A percentile compares a stretch with the other conserved stretches of the same genome.
Evolutionary conservation across 2,329 filamentous ascomycete genomes (phyloP).

Genomic region (Clarireedia paspali): DNA sequence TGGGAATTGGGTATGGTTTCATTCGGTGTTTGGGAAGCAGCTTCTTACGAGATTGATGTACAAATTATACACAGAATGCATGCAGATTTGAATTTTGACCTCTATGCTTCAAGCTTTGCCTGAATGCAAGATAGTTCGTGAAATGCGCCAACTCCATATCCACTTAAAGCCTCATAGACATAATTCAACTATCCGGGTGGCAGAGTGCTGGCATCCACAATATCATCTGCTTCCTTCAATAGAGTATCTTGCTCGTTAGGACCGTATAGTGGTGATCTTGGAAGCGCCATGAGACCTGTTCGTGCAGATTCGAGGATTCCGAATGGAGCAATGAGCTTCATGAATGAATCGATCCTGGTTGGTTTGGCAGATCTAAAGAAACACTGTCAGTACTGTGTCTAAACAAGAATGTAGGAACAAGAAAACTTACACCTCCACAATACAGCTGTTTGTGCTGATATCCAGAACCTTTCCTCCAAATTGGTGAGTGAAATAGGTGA

Average conservation of each 20-base stretch:
- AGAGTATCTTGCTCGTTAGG: conserved; percentile 56
- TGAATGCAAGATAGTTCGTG: background rate
- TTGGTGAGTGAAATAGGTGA: conserved; percentile 94
- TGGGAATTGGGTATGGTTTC: background rate
- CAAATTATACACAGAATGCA: conserved; percentile 7
- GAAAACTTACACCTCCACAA: conserved; percentile 80
- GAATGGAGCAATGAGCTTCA: conserved; percentile 90
- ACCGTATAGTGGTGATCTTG: conserved; percentile 79
- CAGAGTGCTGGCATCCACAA: conserved; percentile 89
- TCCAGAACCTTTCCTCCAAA: conserved; percentile 97
- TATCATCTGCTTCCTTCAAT: conserved; percentile 82
- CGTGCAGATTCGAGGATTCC: conserved; percentile 94
- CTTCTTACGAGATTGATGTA: background rate
- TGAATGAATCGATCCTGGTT: conserved; percentile 88
- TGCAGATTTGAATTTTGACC: conserved; percentile 12
- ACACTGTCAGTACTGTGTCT: conserved; percentile 10
- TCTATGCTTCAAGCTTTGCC: conserved; percentile 8
- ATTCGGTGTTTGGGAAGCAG: conserved; percentile 2
- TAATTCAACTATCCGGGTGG: conserved; percentile 65
- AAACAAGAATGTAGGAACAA: background rate
- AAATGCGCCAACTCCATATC: conserved; percentile 20
- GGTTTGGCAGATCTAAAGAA: conserved; percentile 68
- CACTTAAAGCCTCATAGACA: conserved; percentile 11
- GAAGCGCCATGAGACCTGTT: conserved; percentile 94
- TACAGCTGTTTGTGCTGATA: conserved; percentile 97